Base-by-base conservation (phyloP, 352 stramenopile genomes). In the Phytophthora macrochlamydospora region DNA sequence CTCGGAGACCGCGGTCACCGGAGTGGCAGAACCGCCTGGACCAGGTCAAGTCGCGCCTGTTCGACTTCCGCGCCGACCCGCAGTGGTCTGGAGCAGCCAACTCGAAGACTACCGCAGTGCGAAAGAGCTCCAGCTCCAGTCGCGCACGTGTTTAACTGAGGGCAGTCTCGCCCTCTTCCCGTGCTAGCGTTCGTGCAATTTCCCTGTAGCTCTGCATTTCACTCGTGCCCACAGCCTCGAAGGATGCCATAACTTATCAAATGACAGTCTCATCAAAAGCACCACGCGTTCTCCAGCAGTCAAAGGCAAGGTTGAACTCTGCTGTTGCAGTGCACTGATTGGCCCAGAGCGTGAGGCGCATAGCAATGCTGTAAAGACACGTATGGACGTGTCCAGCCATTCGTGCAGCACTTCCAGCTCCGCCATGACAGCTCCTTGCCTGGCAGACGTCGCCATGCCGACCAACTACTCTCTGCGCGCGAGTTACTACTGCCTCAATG, bases 401-500 rank as follows among this genome's bases (percentile, higher is more conserved):
- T 56, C 35, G 59, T 38, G 51, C 43, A 63, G 31, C 28, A 45
- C 2, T 14, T 9, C 6, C 51, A 56, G 35, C 24, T 38, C 30
- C 57, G 51, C 49, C 28, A 78, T 75, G 65, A 59, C 58, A 4
- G 49, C 37, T 11, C 1, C 13, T 33, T 13, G n/a, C 14, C 29
- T 40, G 28, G 31, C 44, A 44, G 35, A 37, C 32, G 32, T 63
- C 57, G 35, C 14, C 48, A 52, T 70, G 45, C 45, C 65, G 14
- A 67, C 32, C n/a, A 46, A 37, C 32, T 78, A 69, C 59, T 70
- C 67, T 37, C 18, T 73, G 13, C 62, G 62, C 33, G 71, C 71
- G 9, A 76, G 57, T 48, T 78, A 76, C 51, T 73, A 76, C 48
- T 71, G 55, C 35, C 54, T 78, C 38, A 35, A 68, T 62, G 71